Evolutionary conservation across 495 filamentous ascomycete genomes (phyloP).

Genomic region (Sphaerosporella brunnea): DNA sequence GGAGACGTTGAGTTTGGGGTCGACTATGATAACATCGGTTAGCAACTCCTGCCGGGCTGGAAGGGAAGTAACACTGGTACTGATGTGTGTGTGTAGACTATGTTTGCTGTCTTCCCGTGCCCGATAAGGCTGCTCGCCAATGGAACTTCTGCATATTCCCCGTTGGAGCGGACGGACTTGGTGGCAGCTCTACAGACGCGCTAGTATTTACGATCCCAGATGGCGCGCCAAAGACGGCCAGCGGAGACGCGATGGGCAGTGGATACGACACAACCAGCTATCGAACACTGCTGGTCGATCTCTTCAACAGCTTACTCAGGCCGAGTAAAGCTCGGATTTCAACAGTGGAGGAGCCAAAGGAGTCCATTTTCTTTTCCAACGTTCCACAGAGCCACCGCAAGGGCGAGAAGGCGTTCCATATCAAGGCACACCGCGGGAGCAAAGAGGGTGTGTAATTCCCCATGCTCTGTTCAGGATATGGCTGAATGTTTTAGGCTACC

Average conservation of each 20-base stretch:
- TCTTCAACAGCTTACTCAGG: slow-evolving; percentile 43
- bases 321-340: slow-evolving; percentile 34
- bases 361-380: slow-evolving; percentile 58
- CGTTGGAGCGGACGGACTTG: slow-evolving; percentile 38
- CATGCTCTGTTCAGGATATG: not conserved
- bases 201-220: slow-evolving; percentile 72
- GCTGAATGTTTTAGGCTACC: slow-evolving; percentile 54
- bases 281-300: slow-evolving; percentile 41
- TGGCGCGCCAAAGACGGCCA: slow-evolving; percentile 47
- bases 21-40: slow-evolving; percentile 57
- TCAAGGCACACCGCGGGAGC: slow-evolving; percentile 77
- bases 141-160: slow-evolving; percentile 82
- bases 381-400: slow-evolving; percentile 70
- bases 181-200: slow-evolving; percentile 41
- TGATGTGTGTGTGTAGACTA: slow-evolving; percentile 40
- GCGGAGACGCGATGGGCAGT: slow-evolving; percentile 31
- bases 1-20: slow-evolving; percentile 52
- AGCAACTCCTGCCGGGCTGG: slow-evolving; percentile 22
- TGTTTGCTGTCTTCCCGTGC: slow-evolving; percentile 65
- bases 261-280: slow-evolving; percentile 39
- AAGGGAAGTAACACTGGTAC: slow-evolving; percentile 16
- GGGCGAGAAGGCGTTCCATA: slow-evolving; percentile 74
- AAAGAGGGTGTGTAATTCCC: slow-evolving; percentile 55
- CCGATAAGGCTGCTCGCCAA: slow-evolving; percentile 61
- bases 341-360: slow-evolving; percentile 47